Evolutionary conservation across 1,284 basidiomycete species (phyloP), one percentile per base, ranked within the genome.

Genomic region (Ceratobasidium sp.): DNA sequence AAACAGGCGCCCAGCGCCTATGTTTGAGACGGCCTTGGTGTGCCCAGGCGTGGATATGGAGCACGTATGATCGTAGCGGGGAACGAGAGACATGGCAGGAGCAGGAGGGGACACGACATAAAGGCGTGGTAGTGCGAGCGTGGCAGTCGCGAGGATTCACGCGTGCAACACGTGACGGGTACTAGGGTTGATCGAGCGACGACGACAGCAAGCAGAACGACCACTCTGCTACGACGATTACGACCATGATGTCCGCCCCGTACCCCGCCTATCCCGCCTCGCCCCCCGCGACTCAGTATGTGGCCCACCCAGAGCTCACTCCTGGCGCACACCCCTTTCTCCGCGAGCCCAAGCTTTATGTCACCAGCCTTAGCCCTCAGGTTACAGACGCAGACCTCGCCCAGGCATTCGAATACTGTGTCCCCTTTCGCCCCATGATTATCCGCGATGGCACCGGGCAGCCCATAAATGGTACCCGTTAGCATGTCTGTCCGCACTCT

Each of bases 371-470:
- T 52, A 89, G 91, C 14, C 80, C 88, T 49, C 87, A 86, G 81
- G 86, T 93, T 67, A 84, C 88, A 70, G 92, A 94, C 81, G 88
- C 91, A 79, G 88, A 88, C 77, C 84, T 94, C 26, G 92, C 91
- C 0, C 78, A 85, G 73, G 87, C 90, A 1, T 89, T 94, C 76
- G 85, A 88, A 76, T 82, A 84, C 74, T 92, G 90, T 79, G 89
- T 89, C 28, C 92, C 92, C 14, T 92, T 93, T 83, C 86, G 92
- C 77, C 92, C 91, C 62, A 89, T 85, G 80, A 89, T 94, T 76
- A 79, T 81, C 61, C 88, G 90, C 77, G 90, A 92, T 81, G 85
- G 82, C 2, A 78, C 83, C 61, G 84, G 82, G 77, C 83, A 81
- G 74, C 82, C 85, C 13, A 43, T 70, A 38, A 70, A 70, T 43